Conservation (phyloP, 306 rosid species). For the Cucurbita ficifolia region DNA sequence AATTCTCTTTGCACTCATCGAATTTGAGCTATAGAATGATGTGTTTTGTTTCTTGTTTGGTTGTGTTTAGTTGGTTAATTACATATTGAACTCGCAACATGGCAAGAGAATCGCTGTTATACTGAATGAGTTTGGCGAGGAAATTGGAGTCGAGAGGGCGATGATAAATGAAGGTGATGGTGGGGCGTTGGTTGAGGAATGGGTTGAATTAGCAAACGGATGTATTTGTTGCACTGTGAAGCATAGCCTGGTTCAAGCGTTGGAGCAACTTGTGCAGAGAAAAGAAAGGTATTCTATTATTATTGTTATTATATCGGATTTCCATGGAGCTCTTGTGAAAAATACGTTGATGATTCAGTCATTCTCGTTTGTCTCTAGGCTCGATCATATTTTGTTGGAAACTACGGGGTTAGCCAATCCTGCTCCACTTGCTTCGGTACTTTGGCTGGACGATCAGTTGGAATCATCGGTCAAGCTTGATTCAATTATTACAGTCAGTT, state of each 20-base stretch:
- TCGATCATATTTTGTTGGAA: constrained; percentile 89
- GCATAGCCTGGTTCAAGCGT: constrained; percentile 87
- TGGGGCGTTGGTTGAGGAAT: constrained; percentile 86
- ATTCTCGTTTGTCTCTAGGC: constrained; percentile 24
- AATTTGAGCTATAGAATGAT: not conserved
- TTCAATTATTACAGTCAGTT: constrained; percentile 76
- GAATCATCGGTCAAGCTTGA: constrained; percentile 77
- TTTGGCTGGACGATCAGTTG: constrained; percentile 95
- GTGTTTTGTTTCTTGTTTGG: not conserved
- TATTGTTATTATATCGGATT: not conserved
- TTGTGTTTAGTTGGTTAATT: constrained; percentile 54
- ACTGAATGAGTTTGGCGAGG: constrained; percentile 92
- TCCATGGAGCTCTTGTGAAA: not conserved
- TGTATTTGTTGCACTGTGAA: constrained; percentile 83
- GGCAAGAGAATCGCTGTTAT: constrained; percentile 94
- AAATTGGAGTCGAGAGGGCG: constrained; percentile 91
- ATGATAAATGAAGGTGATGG: constrained; percentile 93
- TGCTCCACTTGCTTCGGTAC: constrained; percentile 87
- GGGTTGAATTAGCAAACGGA: constrained; percentile 96
- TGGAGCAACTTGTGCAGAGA: constrained; percentile 83
- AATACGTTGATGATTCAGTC: not conserved
- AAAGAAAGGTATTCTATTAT: constrained; percentile 49
- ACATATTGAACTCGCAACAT: constrained; percentile 61
- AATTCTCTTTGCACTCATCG: not conserved
- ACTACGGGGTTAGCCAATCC: constrained; percentile 98